Conservation (phyloP, 768 basidiomycete genomes). For the Kwoniella bestiolae region DNA sequence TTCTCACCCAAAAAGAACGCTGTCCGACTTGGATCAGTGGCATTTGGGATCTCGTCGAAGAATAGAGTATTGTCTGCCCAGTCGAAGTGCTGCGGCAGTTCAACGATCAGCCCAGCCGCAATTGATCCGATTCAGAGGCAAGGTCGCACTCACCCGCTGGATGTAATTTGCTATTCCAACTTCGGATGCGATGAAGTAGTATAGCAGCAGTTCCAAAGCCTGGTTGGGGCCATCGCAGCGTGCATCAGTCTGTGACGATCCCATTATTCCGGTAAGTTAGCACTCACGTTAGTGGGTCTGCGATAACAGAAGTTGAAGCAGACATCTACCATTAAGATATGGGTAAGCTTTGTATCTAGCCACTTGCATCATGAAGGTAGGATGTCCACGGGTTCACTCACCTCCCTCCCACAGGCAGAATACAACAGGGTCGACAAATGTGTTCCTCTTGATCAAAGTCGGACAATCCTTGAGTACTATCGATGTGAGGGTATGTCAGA, state of each 20-base stretch:
- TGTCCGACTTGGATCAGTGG: conserved; percentile 68
- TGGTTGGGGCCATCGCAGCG: too few relatives aligned
- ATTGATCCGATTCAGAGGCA: neutral
- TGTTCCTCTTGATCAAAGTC: conserved; percentile 71
- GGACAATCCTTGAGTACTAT: conserved; percentile 74
- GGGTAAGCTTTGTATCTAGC: neutral
- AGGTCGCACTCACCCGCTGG: conserved; percentile 61
- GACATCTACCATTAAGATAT: conserved; percentile 69
- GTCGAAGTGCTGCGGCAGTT: conserved; percentile 58
- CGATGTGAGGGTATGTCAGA: too few relatives aligned
- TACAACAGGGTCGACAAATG: conserved; percentile 81
- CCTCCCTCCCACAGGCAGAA: conserved; percentile 96
- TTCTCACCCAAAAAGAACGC: conserved; percentile 80
- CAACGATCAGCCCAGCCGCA: too few relatives aligned
- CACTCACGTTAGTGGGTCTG: conserved; percentile 66
- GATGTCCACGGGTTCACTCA: conserved; percentile 60
- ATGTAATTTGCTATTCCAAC: conserved; percentile 84
- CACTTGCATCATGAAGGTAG: conserved; percentile 41
- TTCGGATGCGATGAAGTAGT: conserved; percentile 86
- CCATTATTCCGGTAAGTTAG: too few relatives aligned
- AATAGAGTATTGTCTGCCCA: conserved; percentile 88
- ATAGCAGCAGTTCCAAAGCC: conserved; percentile 79
- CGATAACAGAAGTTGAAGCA: conserved; percentile 90
- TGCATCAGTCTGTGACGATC: too few relatives aligned
- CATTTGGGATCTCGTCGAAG: conserved; percentile 86